phyloP scores from a whole-genome alignment of 257 asterid species.

The Verbena officinalis region DNA sequence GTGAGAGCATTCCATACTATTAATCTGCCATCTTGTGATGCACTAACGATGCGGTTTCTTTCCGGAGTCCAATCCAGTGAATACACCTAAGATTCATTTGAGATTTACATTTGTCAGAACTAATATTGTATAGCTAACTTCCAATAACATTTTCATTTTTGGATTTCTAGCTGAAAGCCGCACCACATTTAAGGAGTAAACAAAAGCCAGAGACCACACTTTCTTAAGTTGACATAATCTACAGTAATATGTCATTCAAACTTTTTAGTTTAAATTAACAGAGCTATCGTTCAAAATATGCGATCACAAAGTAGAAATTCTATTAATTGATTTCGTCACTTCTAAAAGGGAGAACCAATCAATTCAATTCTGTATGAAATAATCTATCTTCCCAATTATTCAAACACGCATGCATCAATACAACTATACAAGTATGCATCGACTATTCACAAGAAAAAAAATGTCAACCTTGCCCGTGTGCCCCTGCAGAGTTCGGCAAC shows the following conservation, averaged over 20 bases:
- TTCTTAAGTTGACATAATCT: too few species aligned
- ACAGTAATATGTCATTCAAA: too few species aligned
- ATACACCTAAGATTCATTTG: slow-evolving; percentile 61
- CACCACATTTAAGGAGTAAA: too few species aligned
- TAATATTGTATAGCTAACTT: too few species aligned
- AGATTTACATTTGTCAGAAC: slow-evolving; percentile 21
- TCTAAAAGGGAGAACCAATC: too few species aligned
- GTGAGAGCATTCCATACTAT: slow-evolving; percentile 99
- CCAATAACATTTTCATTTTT: too few species aligned
- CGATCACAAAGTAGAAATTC: too few species aligned
- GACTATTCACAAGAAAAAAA: not conserved
- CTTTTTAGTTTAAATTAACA: too few species aligned
- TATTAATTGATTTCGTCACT: too few species aligned
- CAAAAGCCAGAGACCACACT: too few species aligned
- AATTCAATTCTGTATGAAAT: not conserved
- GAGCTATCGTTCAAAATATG: too few species aligned
- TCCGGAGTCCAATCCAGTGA: slow-evolving; percentile 99
- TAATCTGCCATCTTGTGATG: slow-evolving; percentile 97
- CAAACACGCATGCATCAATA: not conserved
- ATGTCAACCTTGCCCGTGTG: slow-evolving; percentile 83
- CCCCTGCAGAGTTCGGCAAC: slow-evolving; percentile 94
- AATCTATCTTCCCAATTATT: not conserved
- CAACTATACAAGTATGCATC: not conserved
- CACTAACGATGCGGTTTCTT: slow-evolving; percentile 93
- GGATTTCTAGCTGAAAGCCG: too few species aligned